Evolutionary conservation across 805 yeast genomes (phyloP), one percentile per base, ranked within the genome.

Genomic region (Saccharomyces jurei): DNA sequence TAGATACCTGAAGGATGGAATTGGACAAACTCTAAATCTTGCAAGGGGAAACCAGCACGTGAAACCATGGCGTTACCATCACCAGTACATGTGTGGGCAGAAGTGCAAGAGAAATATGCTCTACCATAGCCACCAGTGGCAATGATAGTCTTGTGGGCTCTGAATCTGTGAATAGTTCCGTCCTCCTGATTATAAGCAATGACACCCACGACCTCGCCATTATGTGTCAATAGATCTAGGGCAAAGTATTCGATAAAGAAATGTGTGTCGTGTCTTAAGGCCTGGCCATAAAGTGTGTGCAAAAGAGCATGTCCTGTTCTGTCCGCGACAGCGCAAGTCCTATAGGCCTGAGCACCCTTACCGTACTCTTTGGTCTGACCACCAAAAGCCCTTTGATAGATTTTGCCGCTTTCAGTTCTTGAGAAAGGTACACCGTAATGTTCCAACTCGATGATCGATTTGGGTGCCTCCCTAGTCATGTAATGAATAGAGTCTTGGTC

Each of bases 41-140:
- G 96, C 69, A 92, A 81, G 56, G 99, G 99, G 74, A 92, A 83
- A 58, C 99, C 99, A 53, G 99, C 99, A 77, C 99, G 84, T 51
- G 97, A 77, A 59, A 90, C 98, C 99, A 92, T 92, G 63, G 97
- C 99, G 69, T 79, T 84, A 73, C 99, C 99, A 74, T 92, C 99
- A 80, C 99, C 99, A 54, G 99, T 92, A 83, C 99, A 92, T 56
- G 99, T 94, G 80, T 92, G 99, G 52, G 98, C 98, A 56, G 98
- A 91, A 59, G 99, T 92, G 81, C 98, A 92, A 14, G 96, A 88
- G 83, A 94, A 94, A 81, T 92, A 92, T 60, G 97, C 90, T 77
- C 99, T 86, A 58, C 99, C 99, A 74, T 87, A 92, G 55, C 99
- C 99, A 79, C 99, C 99, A 56, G 99, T 94, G 66, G 99, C 99